Evolutionary conservation across 805 yeast genomes (phyloP).

Genomic region (Ascoidea tarda): DNA sequence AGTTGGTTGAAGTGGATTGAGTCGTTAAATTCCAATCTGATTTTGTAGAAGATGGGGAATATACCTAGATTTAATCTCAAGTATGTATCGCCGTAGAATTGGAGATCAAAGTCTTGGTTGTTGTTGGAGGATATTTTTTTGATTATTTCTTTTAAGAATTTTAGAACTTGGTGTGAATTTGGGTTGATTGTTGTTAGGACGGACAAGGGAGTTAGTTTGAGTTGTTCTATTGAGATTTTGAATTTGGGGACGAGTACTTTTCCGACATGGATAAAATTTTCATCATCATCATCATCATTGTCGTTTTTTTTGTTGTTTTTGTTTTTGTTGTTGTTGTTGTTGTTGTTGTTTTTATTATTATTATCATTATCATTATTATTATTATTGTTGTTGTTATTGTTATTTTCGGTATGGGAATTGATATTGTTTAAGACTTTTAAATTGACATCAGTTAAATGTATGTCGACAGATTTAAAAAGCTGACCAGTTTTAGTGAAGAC

Average conservation of each 20-base stretch:
- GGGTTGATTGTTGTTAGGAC: slow-evolving; percentile 5
- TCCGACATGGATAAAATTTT: slow-evolving; percentile 3
- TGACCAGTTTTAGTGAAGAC: slow-evolving; percentile 2
- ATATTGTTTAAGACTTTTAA: neutral
- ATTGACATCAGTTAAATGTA: slow-evolving; percentile 2
- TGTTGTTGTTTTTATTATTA: neutral
- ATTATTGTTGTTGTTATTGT: neutral
- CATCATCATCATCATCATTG: neutral
- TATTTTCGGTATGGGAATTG: neutral
- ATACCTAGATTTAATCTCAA: slow-evolving; percentile 2
- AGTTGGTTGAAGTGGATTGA: slow-evolving; percentile 1
- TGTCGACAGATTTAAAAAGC: slow-evolving; percentile 2
- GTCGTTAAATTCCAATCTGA: neutral
- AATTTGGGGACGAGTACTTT: slow-evolving; percentile 3
- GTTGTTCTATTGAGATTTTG: slow-evolving; percentile 2
- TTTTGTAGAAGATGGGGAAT: slow-evolving; percentile 5
- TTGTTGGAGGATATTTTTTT: slow-evolving; percentile 4
- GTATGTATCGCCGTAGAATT: slow-evolving; percentile 1
- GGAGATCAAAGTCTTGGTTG: neutral
- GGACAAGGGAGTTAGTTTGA: neutral
- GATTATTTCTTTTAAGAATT: slow-evolving; percentile 5
- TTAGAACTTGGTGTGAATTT: slow-evolving; percentile 1
- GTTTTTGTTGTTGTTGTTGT: slow-evolving; percentile 1
- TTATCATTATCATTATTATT: neutral
- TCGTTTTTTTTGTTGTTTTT: neutral